Evolutionary conservation across 805 yeast genomes (phyloP).

Genomic region (Lachancea meyersii): DNA sequence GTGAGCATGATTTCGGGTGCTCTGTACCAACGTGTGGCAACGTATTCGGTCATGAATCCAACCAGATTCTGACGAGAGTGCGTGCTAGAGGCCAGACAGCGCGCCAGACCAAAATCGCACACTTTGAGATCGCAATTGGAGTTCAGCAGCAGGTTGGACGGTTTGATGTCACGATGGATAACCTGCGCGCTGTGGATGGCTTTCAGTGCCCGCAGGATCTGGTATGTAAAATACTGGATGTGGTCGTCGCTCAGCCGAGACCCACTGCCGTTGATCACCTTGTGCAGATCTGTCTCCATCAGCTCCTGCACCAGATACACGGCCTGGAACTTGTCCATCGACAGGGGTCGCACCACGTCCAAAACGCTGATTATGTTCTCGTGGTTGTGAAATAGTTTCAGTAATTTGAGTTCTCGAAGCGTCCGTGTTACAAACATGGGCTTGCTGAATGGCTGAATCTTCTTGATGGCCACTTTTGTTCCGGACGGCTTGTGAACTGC

Average conservation of each 20-base stretch:
- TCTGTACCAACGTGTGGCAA: conserved; percentile 80
- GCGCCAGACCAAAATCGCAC: conserved; percentile 73
- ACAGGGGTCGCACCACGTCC: conserved; percentile 60
- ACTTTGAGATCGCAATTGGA: conserved; percentile 68
- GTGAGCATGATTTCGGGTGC: conserved; percentile 82
- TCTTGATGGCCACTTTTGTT: conserved; percentile 68
- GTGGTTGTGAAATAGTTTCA: conserved; percentile 58
- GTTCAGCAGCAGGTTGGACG: conserved; percentile 62
- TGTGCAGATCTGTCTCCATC: conserved; percentile 70
- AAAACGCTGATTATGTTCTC: conserved; percentile 64
- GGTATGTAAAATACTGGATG: conserved; percentile 64
- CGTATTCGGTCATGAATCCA: conserved; percentile 68
- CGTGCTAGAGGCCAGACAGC: conserved; percentile 40
- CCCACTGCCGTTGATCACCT: conserved; percentile 40
- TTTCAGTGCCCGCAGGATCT: conserved; percentile 62
- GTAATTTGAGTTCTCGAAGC: conserved; percentile 59
- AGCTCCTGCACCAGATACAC: conserved; percentile 71
- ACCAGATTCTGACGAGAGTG: conserved; percentile 41
- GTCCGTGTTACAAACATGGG: conserved; percentile 64
- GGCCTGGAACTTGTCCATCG: conserved; percentile 56
- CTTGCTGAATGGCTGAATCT: conserved; percentile 63
- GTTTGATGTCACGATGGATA: conserved; percentile 71
- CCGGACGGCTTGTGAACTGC: conserved; percentile 59
- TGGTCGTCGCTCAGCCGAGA: conserved; percentile 53
- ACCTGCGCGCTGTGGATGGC: conserved; percentile 67